These are phyloP conservation scores for Russula dissimulans DNA, from an alignment of 768 basidiomycete genomes.

Conservation along the genomic window DNA sequence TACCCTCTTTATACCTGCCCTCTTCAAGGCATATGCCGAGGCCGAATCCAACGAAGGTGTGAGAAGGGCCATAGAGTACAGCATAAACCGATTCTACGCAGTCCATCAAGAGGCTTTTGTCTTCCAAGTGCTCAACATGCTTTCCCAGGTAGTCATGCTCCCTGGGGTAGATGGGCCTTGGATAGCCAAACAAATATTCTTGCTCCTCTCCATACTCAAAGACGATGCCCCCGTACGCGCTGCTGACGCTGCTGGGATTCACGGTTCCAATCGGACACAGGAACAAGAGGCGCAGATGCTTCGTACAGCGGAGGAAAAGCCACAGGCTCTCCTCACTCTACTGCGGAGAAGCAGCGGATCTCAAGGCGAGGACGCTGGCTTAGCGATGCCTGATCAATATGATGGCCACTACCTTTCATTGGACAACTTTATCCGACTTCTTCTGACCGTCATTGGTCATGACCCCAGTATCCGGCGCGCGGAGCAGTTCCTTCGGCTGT, in stretches of 20 bases:
- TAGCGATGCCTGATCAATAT: slow-evolving; percentile 50
- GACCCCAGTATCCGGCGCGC: slow-evolving; percentile 58
- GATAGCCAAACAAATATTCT: slow-evolving; percentile 48
- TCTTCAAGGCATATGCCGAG: slow-evolving; percentile 64
- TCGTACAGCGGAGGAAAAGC: slow-evolving; percentile 61
- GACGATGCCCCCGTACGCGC: slow-evolving; percentile 31
- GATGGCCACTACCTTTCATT: slow-evolving; percentile 47
- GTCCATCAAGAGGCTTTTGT: slow-evolving; percentile 64
- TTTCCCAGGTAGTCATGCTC: slow-evolving; percentile 45
- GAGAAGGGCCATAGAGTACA: slow-evolving; percentile 59
- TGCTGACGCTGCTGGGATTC: slow-evolving; percentile 59
- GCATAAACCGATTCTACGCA: slow-evolving; percentile 62
- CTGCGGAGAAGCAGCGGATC: slow-evolving; percentile 34
- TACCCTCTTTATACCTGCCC: slow-evolving; percentile 61
- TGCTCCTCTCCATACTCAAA: slow-evolving; percentile 50
- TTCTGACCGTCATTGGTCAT: slow-evolving; percentile 74
- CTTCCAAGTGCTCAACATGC: slow-evolving; percentile 60
- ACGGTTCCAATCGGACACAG: slow-evolving; percentile 49
- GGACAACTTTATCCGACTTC: slow-evolving; percentile 60
- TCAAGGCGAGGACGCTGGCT: slow-evolving; percentile 11
- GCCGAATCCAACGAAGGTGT: slow-evolving; percentile 48
- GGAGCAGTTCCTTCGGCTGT: slow-evolving; percentile 56
- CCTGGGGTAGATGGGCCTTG: slow-evolving; percentile 40
- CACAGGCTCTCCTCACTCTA: slow-evolving; percentile 56
- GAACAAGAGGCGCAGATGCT: slow-evolving; percentile 66